Base-by-base conservation (phyloP, 306 rosid genomes). In the Citrullus amarus region DNA sequence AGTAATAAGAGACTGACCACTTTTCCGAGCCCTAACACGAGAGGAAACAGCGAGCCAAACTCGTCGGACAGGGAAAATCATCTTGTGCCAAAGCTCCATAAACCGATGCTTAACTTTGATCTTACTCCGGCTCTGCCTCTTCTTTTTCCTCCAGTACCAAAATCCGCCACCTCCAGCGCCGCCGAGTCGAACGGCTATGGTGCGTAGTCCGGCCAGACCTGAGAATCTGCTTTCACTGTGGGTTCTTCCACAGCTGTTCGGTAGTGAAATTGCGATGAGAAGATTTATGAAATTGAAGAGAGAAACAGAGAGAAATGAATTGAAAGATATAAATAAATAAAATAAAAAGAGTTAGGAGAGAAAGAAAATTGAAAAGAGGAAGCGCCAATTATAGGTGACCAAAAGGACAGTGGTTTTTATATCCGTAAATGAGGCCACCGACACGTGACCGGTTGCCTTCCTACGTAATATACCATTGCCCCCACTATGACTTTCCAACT, bases 41-140 rank as follows among this genome's bases (percentile, higher is more conserved):
- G 86, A 9, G 70, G 92, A 90, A 86, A 93, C 82, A 60, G 97
- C 80, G 39, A 88, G 85, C 84, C 88, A 91, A 32, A 91, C 86
- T 53, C 98, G 96, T 70, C 89, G 87, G 20, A 91, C 91, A 0
- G 98, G 98, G 68, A 90, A 90, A 55, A 90, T 38, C 87, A 93
- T 87, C 77, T 84, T 88, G 46, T 87, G 83, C 87, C 84, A 90
- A 9, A 91, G 76, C 76, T 85, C 86, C 97, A 92, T 90, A 30
- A 88, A 83, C 55, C 85, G 82, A 6, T 62, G 57, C 62, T 78
- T 86, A 10, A 82, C 82, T 30, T 74, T 79, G 59, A 71, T 83
- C 46, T 44, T 85, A 20, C 61, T 88, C 79, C 38, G 83, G 34
- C 76, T 83, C 39, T 57, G 88, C 65, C 81, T 86, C 61, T 58